Base-by-base conservation (phyloP, 2,329 filamentous ascomycete species). In the Pseudogymnoascus sp. region DNA sequence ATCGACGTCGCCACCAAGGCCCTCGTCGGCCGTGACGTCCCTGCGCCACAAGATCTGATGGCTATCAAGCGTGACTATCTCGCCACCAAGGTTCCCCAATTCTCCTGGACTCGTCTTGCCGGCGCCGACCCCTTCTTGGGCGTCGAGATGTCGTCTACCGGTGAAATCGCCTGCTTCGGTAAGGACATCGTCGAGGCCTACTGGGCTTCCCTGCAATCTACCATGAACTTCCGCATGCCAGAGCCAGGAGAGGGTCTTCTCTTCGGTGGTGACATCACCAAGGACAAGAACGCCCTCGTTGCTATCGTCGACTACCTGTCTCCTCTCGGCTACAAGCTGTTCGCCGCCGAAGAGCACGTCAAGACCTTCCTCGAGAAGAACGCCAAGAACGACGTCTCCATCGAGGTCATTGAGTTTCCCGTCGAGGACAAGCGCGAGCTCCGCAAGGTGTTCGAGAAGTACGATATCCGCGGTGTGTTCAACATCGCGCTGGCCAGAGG, bases 181-280 rank as follows among this genome's bases (percentile, higher is more conserved):
- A 96, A 94, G 79, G 82, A 97, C 71, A 84, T 99, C 9, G 82
- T 97, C 58, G 94, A 99, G 75, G 94, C 94, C 60, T 99, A 99
- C 84, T 99, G 94, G 94, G 82, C 92, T 25, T 95, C 92, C 15
- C 81, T 96, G 64, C 94, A 99, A 78, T 94, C 91, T 18, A 93
- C 90, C 70, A 99, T 97, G 93, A 99, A 97, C 85, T 97, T 97
- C 90, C 90, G 92, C 68, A 84, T 97, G 71, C 94, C 94, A 43
- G 88, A 95, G 75, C 90, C 91, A 60, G 94, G 94, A 67, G 91
- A 97, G 81, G 93, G 94, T 78, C 86, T 99, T 62, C 86, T 99
- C 60, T 90, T 99, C 67, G 94, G 94, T 66, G 94, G 94, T 69
- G 90, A 97, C 73, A 77, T 85, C 64, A 80, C 78, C 67, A 87